Base-by-base conservation (phyloP, 1,284 basidiomycete species). In the Cryptococcus sp. region DNA sequence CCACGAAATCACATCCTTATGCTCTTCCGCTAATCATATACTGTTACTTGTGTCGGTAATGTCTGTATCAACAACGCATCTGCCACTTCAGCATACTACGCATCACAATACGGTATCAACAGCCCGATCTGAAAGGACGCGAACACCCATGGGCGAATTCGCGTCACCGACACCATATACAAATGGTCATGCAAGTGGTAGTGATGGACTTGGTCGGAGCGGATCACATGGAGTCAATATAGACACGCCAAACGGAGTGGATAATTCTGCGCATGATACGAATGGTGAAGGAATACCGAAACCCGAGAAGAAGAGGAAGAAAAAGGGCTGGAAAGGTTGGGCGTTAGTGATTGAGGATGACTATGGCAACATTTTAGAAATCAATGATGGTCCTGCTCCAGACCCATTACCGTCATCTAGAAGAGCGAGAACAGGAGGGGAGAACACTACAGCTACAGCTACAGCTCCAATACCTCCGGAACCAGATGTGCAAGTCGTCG, bases 301-400 rank as follows among this genome's bases (percentile, higher is more conserved):
- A 43, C 41, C 41, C 21, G 23, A 43, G 10, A 55, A 55, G 25
- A 68, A 65, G 54, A 60, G 62, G 49, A 65, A 63, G 53, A 67
- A 65, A 57, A 61, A 57, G 43, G 69, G 70, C 2, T 72, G 69
- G 70, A 72, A 72, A 55, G 71, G 71, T 2, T 73, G 64, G 63
- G 67, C 65, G 3, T 61, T 70, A 50, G 67, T 70, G 24, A 44
- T 67, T 39, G 63, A 63, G 23, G 71, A 73, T 59, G 71, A 69
- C 41, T 54, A 61, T 49, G 71, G 70, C 16, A 71, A 70, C 54
- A 54, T 61, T 36, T 37, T 62, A 5, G 59, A 60, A 14, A 49
- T 54, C 16, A 41, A 49, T 22, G 57, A 59, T 50, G 51, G 48
- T 4, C 56, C 52, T 7, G 56, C 54, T 10, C 36, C 32, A 28